Evolutionary conservation across 495 filamentous ascomycete genomes (phyloP).

Genomic region (Aspergillus funiculosus): DNA sequence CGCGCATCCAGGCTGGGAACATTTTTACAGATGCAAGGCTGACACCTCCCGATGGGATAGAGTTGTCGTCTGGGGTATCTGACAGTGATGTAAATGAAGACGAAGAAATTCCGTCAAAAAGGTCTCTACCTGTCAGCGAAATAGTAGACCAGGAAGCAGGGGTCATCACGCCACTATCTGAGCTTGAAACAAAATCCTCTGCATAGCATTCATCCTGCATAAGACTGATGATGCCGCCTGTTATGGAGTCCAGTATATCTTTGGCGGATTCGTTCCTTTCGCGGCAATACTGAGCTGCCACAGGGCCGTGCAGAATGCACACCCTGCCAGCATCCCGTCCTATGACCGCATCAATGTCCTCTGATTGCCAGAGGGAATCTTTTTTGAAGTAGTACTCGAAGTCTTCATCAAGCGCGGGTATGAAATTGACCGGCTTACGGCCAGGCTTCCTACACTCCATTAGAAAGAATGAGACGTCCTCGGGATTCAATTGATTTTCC

Average conservation of each 20-base stretch:
- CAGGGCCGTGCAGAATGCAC: slow-evolving; percentile 40
- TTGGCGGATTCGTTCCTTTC: slow-evolving; percentile 24
- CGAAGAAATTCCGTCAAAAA: slow-evolving; percentile 7
- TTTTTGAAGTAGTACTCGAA: slow-evolving; percentile 45
- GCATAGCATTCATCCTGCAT: slow-evolving; percentile 11
- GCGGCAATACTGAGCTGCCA: slow-evolving; percentile 30
- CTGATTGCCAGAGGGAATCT: slow-evolving; percentile 41
- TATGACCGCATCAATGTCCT: slow-evolving; percentile 37
- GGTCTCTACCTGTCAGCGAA: slow-evolving; percentile 1
- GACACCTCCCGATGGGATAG: not conserved
- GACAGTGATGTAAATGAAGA: slow-evolving; percentile 13
- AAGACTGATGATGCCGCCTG: slow-evolving; percentile 4
- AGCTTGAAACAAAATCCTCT: not conserved
- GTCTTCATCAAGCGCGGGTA: slow-evolving; percentile 33
- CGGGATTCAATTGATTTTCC: slow-evolving; percentile 24
- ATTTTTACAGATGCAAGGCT: not conserved
- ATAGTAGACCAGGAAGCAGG: slow-evolving; percentile 18
- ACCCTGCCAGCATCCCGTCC: slow-evolving; percentile 32
- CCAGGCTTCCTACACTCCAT: slow-evolving; percentile 21
- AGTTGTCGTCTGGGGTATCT: slow-evolving; percentile 8
- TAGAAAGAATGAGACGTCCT: slow-evolving; percentile 32
- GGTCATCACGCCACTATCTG: slow-evolving; percentile 6
- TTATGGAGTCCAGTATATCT: slow-evolving; percentile 30
- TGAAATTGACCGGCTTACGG: slow-evolving; percentile 37
- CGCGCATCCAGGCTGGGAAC: slow-evolving; percentile 13